A percentile compares a stretch with the other conserved stretches of the same genome.
These are phyloP conservation scores for Neostapfia colusana DNA, from an alignment of 176 grass and related monocot species.

Conservation along the genomic window DNA sequence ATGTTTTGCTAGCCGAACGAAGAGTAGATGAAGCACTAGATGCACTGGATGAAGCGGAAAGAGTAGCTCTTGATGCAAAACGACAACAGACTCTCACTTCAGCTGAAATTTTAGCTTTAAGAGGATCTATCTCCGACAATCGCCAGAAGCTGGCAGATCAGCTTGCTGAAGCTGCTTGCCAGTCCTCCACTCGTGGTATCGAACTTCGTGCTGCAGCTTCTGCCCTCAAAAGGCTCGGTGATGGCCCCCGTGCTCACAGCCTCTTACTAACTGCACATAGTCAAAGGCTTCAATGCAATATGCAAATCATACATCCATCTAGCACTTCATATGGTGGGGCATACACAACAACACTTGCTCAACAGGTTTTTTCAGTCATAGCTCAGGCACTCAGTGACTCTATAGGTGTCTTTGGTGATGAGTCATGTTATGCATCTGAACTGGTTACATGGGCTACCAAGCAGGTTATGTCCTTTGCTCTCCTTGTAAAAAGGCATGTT, in stretches of 20 bases:
- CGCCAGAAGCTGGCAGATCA: constrained; percentile 85
- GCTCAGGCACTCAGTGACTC: constrained; percentile 89
- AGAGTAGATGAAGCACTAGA: constrained; percentile 92
- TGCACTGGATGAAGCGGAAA: constrained; percentile 81
- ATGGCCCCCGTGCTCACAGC: constrained; percentile 88
- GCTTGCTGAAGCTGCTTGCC: constrained; percentile 90
- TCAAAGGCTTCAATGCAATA: constrained; percentile 92
- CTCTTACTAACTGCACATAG: constrained; percentile 81
- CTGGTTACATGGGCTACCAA: constrained; percentile 84
- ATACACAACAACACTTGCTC: constrained; percentile 87
- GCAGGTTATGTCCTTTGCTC: constrained; percentile 69
- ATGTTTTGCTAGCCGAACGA: constrained; percentile 86
- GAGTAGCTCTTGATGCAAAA: constrained; percentile 55
- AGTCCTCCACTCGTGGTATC: constrained; percentile 81
- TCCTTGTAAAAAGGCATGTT: constrained; percentile 84
- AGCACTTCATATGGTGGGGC: constrained; percentile 92
- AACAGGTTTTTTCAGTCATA: constrained; percentile 92
- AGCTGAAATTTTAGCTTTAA: constrained; percentile 54
- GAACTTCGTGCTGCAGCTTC: constrained; percentile 94
- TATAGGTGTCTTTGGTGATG: constrained; percentile 89
- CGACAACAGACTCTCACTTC: constrained; percentile 48
- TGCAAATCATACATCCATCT: constrained; percentile 92
- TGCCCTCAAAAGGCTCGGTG: constrained; percentile 96
- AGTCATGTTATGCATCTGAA: constrained; percentile 78
- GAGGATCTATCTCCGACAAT: constrained; percentile 61